Evolutionary conservation across 1,139 yeast species (phyloP).

Genomic region (Candida sp.): DNA sequence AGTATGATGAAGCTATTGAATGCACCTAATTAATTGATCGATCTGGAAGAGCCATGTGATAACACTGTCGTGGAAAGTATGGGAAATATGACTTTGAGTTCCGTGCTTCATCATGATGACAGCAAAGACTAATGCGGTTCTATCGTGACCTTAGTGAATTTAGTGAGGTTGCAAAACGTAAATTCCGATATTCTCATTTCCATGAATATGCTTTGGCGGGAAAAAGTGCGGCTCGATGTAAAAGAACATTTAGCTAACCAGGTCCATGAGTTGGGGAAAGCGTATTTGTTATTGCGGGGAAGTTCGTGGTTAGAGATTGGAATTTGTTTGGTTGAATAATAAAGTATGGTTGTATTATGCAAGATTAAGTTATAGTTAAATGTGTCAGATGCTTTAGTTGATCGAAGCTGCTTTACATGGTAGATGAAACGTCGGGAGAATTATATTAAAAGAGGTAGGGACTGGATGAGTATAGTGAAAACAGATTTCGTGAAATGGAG

Average conservation of each 20-base stretch:
- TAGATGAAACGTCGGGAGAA: too few species aligned
- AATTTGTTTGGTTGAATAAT: slow-evolving; percentile 27
- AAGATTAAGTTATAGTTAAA: too few species aligned
- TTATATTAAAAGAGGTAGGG: too few species aligned
- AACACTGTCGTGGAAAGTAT: slow-evolving; percentile 14
- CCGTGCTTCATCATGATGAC: slow-evolving; percentile 4
- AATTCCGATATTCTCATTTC: slow-evolving; percentile 64
- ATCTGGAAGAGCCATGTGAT: background rate
- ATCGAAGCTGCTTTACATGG: too few species aligned
- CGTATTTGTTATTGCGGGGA: slow-evolving; percentile 13
- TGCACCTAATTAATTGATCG: slow-evolving; percentile 36
- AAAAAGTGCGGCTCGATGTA: slow-evolving; percentile 39
- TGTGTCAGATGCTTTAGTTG: too few species aligned
- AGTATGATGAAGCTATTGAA: slow-evolving; percentile 32
- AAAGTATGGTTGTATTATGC: too few species aligned
- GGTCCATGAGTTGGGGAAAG: slow-evolving; percentile 4
- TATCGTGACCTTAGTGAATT: slow-evolving; percentile 28
- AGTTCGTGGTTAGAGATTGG: slow-evolving; percentile 24
- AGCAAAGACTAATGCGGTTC: slow-evolving; percentile 5
- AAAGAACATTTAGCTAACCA: slow-evolving; percentile 14
- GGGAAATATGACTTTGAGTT: slow-evolving; percentile 10
- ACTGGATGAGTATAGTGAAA: too few species aligned
- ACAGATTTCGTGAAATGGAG: too few species aligned
- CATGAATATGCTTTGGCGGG: slow-evolving; percentile 51
- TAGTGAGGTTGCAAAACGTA: slow-evolving; percentile 48